phyloP scores from a whole-genome alignment of 2,329 filamentous ascomycete genomes.

The Colletotrichum sidae region DNA sequence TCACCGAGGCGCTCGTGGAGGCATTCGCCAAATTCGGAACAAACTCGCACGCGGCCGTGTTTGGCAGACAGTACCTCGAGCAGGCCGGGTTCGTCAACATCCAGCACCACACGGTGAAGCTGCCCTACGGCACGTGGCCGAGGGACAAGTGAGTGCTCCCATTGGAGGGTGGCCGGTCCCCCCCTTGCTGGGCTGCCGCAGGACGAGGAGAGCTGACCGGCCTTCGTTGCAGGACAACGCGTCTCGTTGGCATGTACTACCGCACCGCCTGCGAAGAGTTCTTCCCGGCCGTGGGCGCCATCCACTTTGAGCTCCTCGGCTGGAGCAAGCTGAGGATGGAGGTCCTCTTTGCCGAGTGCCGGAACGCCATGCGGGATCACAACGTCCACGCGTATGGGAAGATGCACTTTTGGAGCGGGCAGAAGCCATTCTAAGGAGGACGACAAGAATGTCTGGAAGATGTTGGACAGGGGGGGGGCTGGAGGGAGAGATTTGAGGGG shows the following conservation, averaged over 20 bases:
- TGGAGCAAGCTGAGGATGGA: constrained; percentile 47
- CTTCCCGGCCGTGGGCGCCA: constrained; percentile 52
- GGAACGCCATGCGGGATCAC: constrained; percentile 43
- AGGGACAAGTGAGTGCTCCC: constrained; percentile 47
- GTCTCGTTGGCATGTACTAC: constrained; percentile 55
- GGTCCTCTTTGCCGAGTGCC: constrained; percentile 43
- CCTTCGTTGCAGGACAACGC: constrained; percentile 45
- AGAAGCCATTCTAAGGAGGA: constrained; percentile 46
- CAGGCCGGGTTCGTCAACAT: constrained; percentile 56
- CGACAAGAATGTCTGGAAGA: too few species aligned
- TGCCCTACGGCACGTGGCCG: constrained; percentile 62
- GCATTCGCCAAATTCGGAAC: constrained; percentile 52
- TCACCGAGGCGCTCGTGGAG: constrained; percentile 49
- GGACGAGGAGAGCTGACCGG: neutral
- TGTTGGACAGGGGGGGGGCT: too few species aligned
- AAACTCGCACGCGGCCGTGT: constrained; percentile 51
- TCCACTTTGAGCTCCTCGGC: constrained; percentile 52
- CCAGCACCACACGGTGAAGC: constrained; percentile 51
- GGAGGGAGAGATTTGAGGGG: neutral
- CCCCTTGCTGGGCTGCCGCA: neutral
- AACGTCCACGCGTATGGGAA: constrained; percentile 48
- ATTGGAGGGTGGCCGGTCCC: neutral
- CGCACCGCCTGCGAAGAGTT: constrained; percentile 54
- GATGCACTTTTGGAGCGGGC: constrained; percentile 58
- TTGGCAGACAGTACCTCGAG: constrained; percentile 50